Base-by-base conservation (phyloP, 208 protist genomes). In the Trypanosomatidae sp. region DNA sequence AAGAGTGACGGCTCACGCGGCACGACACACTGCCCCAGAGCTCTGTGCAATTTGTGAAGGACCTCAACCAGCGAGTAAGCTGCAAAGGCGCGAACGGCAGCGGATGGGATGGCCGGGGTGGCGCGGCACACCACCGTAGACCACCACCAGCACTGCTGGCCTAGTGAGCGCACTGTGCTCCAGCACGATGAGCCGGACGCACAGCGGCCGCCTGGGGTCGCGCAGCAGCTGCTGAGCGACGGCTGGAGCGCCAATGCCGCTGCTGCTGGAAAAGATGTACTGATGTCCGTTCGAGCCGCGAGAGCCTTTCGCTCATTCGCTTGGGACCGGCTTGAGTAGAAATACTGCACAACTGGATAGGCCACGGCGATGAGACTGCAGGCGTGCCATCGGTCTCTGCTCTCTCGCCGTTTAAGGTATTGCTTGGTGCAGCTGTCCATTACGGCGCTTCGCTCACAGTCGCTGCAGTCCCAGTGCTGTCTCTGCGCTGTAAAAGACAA, bases 81-180 rank as follows among this genome's bases (percentile, higher is more conserved):
- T 2, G 25, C 58, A 19, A 58, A 71, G 3, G 44, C 46, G 19
- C 71, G 76, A 36, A 69, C 25, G 12, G 30, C 47, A 1, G 36
- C 53, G 22, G 50, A 58, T 9, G 70, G 56, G 3, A 76, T 36
- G 28, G 36, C 2, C 10, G 76, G 76, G 33, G 50, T 67, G 28
- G 70, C 76, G 30, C 70, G 65, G 19, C 70, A 73, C 36, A 76
- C 47, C 19, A 80, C 12, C 7, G 66, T 62, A 1, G 76, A 75
- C 76, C 76, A 80, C 44, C 72, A 69, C 70, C 69, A 80, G 47
- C 76, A 80, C 30, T 25, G 64, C 28, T 43, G 70, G 19, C 65
- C 70, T 0, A 69, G 39, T 33, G 30, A 25, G 43, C 60, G 67
- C 39, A 80, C 62, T 12, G 13, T 19, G 1, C 3, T 17, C 62